Conservation (phyloP, 148 eudicot species). For the Dianthus caryophyllus region DNA sequence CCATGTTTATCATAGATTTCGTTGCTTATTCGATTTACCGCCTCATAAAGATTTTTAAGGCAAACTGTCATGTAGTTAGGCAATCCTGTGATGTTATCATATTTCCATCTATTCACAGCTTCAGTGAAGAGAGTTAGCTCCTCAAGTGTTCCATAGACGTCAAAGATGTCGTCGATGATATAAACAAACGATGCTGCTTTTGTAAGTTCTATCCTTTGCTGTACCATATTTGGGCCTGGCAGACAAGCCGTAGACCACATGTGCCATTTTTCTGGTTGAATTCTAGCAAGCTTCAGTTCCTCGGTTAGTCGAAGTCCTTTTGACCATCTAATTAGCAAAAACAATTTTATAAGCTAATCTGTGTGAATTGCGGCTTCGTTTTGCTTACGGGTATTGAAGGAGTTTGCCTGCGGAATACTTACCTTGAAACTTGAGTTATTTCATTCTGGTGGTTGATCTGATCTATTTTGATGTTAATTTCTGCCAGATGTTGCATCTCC, state of each 20-base stretch:
- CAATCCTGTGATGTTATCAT: conserved; percentile 22
- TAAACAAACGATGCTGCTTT: conserved; percentile 52
- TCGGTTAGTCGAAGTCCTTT: conserved; percentile 32
- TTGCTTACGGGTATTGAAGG: background rate
- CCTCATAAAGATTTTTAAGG: conserved; percentile 38
- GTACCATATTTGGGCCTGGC: conserved; percentile 32
- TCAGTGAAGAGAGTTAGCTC: conserved; percentile 55
- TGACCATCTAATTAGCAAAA: conserved; percentile 53
- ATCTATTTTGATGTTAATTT: conserved; percentile 24
- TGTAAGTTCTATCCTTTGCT: conserved; percentile 47
- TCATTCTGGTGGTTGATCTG: conserved; percentile 31
- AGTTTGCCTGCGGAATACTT: conserved; percentile 1
- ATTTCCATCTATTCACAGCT: conserved; percentile 60
- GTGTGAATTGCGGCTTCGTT: background rate
- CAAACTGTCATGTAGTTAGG: conserved; percentile 59
- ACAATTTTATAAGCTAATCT: background rate
- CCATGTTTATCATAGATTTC: conserved; percentile 38
- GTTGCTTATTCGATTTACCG: conserved; percentile 38
- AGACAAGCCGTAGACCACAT: conserved; percentile 58
- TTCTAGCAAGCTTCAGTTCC: conserved; percentile 44
- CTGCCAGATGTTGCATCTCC: conserved; percentile 20
- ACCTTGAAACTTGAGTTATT: conserved; percentile 44
- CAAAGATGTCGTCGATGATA: conserved; percentile 69
- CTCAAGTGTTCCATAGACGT: conserved; percentile 49
- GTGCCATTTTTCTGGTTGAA: conserved; percentile 68